Evolutionary conservation across 495 filamentous ascomycete species (phyloP).

Genomic region (Hypoxylon fuscum): DNA sequence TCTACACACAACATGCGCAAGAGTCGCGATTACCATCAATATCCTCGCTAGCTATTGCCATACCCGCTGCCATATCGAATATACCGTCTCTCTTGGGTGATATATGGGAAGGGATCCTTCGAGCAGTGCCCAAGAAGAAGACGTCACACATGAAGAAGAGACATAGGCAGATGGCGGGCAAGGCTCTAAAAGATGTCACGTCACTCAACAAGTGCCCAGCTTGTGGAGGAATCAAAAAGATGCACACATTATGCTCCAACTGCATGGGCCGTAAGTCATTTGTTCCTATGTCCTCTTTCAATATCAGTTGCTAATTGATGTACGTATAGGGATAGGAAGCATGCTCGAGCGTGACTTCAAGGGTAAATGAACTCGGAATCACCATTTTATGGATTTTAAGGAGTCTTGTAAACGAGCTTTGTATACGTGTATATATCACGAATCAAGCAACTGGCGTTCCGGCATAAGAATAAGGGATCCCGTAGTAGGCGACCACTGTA

Average conservation of each 20-base stretch:
- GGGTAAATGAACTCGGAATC: conserved; percentile 10
- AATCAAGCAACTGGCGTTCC: conserved; percentile 17
- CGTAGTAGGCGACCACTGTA: conserved; percentile 12
- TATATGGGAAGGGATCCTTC: conserved; percentile 91
- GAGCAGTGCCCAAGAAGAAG: conserved; percentile 98
- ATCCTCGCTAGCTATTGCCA: conserved; percentile 58
- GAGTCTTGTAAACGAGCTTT: background rate
- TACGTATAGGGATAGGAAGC: conserved; percentile 19
- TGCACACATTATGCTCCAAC: conserved; percentile 85
- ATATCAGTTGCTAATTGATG: conserved; percentile 7
- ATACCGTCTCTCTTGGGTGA: conserved; percentile 68
- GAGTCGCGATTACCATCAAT: conserved; percentile 53
- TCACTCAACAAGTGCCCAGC: conserved; percentile 84
- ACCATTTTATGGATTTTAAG: background rate
- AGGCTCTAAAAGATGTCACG: conserved; percentile 89
- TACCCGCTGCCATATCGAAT: conserved; percentile 63
- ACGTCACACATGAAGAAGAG: conserved; percentile 96
- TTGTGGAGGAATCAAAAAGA: conserved; percentile 86
- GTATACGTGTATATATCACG: conserved; percentile 16
- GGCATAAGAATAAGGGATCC: conserved; percentile 21
- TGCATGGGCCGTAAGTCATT: conserved; percentile 63
- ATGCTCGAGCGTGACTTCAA: conserved; percentile 36
- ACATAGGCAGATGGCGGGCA: conserved; percentile 90
- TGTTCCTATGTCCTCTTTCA: background rate
- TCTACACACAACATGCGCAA: conserved; percentile 48